phyloP scores from a whole-genome alignment of 2,329 filamentous ascomycete species.

The Talaromyces sp. region DNA sequence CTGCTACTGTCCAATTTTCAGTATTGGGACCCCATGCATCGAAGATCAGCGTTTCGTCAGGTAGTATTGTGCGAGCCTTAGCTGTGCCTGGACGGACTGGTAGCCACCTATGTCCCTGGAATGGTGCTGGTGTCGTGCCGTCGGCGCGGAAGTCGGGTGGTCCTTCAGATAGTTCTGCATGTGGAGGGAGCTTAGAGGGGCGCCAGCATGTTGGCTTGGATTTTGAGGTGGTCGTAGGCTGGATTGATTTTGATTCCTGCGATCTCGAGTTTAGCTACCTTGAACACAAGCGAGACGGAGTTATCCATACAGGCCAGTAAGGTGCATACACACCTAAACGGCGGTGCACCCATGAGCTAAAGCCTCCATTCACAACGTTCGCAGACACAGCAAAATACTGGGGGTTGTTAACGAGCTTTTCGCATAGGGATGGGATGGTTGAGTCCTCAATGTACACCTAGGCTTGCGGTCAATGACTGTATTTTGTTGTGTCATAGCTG shows the following conservation, averaged over 20 bases:
- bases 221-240: background rate
- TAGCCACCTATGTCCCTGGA: background rate
- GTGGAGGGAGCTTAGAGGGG: background rate
- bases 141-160: background rate
- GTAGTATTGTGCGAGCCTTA: background rate
- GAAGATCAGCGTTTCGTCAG: background rate
- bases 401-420: background rate
- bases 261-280: background rate
- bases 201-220: background rate
- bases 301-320: background rate
- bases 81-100: background rate
- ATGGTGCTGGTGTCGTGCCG: constrained; percentile 1
- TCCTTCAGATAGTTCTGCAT: background rate
- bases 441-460: background rate
- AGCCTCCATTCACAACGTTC: background rate
- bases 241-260: background rate
- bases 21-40: background rate
- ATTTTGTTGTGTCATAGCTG: background rate
- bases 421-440: background rate
- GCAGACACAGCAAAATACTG: constrained; percentile 1
- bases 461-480: background rate
- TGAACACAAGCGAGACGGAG: background rate
- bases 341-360: constrained; percentile 1
- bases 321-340: background rate
- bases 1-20: background rate